Conservation (phyloP, 139 green algal genomes). For the Chlamydomonas asymmetrica region DNA sequence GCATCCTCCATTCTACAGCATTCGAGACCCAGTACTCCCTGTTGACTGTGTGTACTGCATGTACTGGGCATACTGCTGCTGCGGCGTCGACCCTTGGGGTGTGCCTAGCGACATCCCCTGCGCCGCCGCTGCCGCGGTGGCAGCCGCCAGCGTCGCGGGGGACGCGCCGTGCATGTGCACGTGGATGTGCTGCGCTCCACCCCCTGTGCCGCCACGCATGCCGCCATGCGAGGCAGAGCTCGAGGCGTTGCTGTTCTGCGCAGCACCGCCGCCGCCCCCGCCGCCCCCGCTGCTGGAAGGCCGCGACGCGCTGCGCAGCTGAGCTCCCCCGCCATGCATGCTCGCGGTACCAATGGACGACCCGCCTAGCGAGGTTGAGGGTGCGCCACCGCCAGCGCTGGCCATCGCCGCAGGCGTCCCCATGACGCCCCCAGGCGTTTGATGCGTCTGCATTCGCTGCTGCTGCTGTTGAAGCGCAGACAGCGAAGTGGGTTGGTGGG, state of each 20-base stretch:
- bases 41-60: too few species aligned
- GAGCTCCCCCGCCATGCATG: neutral
- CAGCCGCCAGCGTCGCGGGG: neutral
- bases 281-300: neutral
- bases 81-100: too few species aligned
- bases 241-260: neutral
- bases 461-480: neutral
- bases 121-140: too few species aligned
- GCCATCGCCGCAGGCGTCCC: neutral
- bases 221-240: neutral
- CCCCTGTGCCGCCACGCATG: neutral
- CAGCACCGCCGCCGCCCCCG: neutral
- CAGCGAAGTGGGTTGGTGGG: neutral
- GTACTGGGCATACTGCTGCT: too few species aligned
- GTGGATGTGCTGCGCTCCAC: neutral
- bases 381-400: neutral
- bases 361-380: neutral
- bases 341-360: neutral
- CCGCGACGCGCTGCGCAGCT: neutral
- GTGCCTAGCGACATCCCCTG: too few species aligned
- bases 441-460: neutral
- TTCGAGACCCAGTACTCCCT: too few species aligned
- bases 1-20: too few species aligned
- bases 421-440: neutral
- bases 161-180: constrained; percentile 2